phyloP scores from a whole-genome alignment of 352 stramenopile genomes.

The Sclerospora graminicola region DNA sequence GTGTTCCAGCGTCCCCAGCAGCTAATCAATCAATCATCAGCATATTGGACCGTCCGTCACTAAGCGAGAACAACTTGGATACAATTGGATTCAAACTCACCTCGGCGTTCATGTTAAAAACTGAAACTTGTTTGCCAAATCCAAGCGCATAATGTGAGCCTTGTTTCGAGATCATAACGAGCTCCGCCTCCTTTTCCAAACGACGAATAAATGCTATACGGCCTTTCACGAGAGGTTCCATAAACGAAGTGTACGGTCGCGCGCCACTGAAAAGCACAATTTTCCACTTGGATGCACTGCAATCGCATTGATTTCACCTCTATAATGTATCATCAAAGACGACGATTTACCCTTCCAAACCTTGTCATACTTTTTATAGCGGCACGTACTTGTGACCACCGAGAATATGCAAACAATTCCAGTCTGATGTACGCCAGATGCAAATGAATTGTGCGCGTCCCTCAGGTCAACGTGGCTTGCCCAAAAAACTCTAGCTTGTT shows the following conservation, averaged over 20 bases:
- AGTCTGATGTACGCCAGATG: constrained; percentile 85
- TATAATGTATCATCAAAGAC: constrained; percentile 7
- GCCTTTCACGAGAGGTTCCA: constrained; percentile 87
- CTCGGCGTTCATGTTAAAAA: constrained; percentile 79
- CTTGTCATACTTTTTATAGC: not conserved
- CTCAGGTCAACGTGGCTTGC: constrained; percentile 81
- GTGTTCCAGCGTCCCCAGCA: constrained; percentile 57
- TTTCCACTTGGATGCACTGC: constrained; percentile 85
- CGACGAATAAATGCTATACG: constrained; percentile 82
- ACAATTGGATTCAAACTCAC: constrained; percentile 8
- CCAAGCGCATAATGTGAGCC: constrained; percentile 59
- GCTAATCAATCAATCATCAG: constrained; percentile 20
- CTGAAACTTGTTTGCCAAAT: constrained; percentile 62
- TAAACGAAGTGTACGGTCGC: constrained; percentile 80
- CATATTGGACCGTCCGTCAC: not conserved
- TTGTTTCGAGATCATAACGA: constrained; percentile 69
- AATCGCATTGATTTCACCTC: constrained; percentile 73
- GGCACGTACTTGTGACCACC: constrained; percentile 69
- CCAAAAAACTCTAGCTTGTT: constrained; percentile 84
- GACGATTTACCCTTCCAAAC: not conserved
- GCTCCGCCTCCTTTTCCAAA: constrained; percentile 67
- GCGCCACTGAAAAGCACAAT: constrained; percentile 75
- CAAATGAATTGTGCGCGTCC: constrained; percentile 82
- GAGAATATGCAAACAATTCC: constrained; percentile 85
- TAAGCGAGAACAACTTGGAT: constrained; percentile 1